These are phyloP conservation scores for Fraxinus pennsylvanica DNA, from an alignment of 257 asterid species.

Conservation along the genomic window DNA sequence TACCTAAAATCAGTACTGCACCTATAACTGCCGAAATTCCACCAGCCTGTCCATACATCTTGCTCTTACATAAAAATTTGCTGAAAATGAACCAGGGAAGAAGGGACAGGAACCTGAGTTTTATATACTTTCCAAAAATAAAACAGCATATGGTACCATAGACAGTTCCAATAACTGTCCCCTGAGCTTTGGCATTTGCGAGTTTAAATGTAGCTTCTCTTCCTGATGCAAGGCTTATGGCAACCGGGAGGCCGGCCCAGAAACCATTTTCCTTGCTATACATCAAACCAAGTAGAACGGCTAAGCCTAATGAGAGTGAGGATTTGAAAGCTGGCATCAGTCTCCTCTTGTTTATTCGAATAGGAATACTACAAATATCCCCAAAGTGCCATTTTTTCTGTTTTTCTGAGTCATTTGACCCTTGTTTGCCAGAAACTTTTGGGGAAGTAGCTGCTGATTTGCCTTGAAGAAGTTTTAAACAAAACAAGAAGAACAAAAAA, in stretches of 20 bases:
- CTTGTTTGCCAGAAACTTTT: slow-evolving; percentile 14
- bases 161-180: slow-evolving; percentile 79
- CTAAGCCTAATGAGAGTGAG: slow-evolving; percentile 69
- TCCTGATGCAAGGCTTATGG: slow-evolving; percentile 61
- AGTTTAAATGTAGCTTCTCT: slow-evolving; percentile 76
- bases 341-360: slow-evolving; percentile 40
- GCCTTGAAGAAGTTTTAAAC: slow-evolving; percentile 56
- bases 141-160: slow-evolving; percentile 82
- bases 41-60: slow-evolving; percentile 89
- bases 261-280: slow-evolving; percentile 68
- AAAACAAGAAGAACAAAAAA: slow-evolving; percentile 68
- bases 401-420: slow-evolving; percentile 17
- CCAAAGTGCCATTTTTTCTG: slow-evolving; percentile 9
- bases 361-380: slow-evolving; percentile 21
- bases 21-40: slow-evolving; percentile 83
- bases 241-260: slow-evolving; percentile 88
- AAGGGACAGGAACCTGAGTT: slow-evolving; percentile 66
- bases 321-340: slow-evolving; percentile 64
- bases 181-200: slow-evolving; percentile 77
- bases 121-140: slow-evolving; percentile 56
- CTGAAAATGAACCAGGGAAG: slow-evolving; percentile 85
- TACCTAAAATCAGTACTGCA: slow-evolving; percentile 66
- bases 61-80: slow-evolving; percentile 61
- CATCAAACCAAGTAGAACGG: slow-evolving; percentile 57
- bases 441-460: slow-evolving; percentile 25